phyloP scores from a whole-genome alignment of 1,139 yeast species.

The Meyerozyma elateridarum region DNA sequence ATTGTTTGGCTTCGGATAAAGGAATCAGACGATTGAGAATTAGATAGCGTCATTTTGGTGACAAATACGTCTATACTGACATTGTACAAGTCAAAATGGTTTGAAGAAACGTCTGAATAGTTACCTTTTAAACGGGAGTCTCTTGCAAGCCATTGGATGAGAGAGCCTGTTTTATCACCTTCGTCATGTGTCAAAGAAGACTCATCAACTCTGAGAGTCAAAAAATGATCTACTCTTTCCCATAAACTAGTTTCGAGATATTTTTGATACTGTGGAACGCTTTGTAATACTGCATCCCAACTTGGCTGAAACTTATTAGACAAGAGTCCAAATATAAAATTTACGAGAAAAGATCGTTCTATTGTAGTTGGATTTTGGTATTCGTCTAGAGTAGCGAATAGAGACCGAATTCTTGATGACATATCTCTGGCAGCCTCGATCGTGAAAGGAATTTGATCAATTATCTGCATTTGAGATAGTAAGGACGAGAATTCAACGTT shows the following conservation, averaged over 20 bases:
- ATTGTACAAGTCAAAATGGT: too few relatives aligned
- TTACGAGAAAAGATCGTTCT: conserved; percentile 45
- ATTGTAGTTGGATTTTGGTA: conserved; percentile 30
- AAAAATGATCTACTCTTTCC: neutral
- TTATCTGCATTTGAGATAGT: conserved; percentile 42
- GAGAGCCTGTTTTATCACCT: too few relatives aligned
- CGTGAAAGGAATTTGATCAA: conserved; percentile 71
- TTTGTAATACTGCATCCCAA: conserved; percentile 72
- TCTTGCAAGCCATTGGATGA: conserved; percentile 28
- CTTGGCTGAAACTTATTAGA: conserved; percentile 78
- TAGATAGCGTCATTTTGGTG: too few relatives aligned
- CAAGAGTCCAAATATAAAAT: conserved; percentile 55
- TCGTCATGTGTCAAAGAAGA: conserved; percentile 17
- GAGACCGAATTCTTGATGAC: conserved; percentile 59
- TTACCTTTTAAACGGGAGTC: conserved; percentile 26
- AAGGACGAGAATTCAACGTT: conserved; percentile 29
- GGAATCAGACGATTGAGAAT: too few relatives aligned
- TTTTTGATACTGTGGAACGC: conserved; percentile 33
- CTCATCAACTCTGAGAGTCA: conserved; percentile 21
- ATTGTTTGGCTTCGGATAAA: conserved; percentile 46
- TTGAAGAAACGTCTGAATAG: too few relatives aligned
- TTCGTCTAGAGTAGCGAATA: conserved; percentile 41
- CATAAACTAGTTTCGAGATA: conserved; percentile 1
- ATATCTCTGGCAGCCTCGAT: conserved; percentile 74
- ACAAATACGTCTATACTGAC: too few relatives aligned